Evolutionary conservation across 768 basidiomycete genomes (phyloP), one percentile per base, ranked within the genome.

Genomic region (Lentinus brumalis): DNA sequence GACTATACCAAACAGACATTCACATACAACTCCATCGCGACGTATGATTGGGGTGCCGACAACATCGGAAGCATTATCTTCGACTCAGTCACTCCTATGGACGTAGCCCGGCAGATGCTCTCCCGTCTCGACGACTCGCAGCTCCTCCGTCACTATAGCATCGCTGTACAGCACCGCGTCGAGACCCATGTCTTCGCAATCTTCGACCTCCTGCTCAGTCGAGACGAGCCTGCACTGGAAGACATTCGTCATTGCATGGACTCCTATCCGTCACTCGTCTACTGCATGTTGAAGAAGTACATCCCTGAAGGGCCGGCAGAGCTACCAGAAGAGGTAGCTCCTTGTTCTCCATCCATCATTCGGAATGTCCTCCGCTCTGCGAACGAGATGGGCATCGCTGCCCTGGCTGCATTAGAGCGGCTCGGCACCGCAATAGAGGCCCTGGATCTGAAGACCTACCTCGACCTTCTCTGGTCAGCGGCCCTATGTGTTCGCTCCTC

Each of bases 381-480:
- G 3, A 86, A 87, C 56, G 67, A 76, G 1, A 73, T 84, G 5
- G 78, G 81, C 0, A 80, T 87, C 8, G 84, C 84, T 1, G 76
- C 81, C 18, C 79, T 88, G 16, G 85, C 83, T 1, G 86, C 82
- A 0, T 59, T 88, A 32, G 86, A 88, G 59, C 86, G 85, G 61
- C 67, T 87, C 3, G 72, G 79, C 0, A 67, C 63, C 14, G 74
- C 79, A n/a, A 76, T 88, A 56, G 75, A 76, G 1, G 45, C 68
- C 9, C 69, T 86, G 16, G 66, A 71, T 11, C 65, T 81, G 5
- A 67, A 72, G 8, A 69, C 77, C 12, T 89, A 86, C 60, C 72
- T 82, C 18, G 81, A 86, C 47, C 65, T 86, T 5, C 73, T 88
- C 12, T 82, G 81, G 77, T 69, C 82, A 16, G 74, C 81, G 0